Conservation (phyloP, 192 early-diverging fungal genomes). For the Entomortierella beljakovae region DNA sequence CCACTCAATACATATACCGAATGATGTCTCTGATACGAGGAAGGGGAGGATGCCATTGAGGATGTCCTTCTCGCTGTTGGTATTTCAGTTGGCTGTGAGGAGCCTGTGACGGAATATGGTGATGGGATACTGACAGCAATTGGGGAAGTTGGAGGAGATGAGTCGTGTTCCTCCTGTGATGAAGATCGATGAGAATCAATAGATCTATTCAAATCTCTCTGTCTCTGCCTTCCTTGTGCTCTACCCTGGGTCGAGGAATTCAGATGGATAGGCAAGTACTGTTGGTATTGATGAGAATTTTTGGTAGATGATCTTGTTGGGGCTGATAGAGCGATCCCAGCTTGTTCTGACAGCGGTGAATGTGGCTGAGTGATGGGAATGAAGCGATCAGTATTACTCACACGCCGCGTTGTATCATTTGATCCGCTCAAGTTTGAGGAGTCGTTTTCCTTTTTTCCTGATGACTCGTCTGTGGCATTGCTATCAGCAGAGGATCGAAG, state of each 20-base stretch:
- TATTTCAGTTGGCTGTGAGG: constrained; percentile 33
- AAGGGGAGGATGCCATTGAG: constrained; percentile 46
- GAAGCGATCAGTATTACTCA: constrained; percentile 6
- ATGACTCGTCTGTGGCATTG: constrained; percentile 5
- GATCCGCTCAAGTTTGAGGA: not conserved
- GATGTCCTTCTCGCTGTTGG: constrained; percentile 35
- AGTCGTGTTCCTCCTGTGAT: constrained; percentile 42
- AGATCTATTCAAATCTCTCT: constrained; percentile 31
- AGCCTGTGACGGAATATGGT: constrained; percentile 17
- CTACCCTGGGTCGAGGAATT: constrained; percentile 10
- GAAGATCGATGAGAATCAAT: constrained; percentile 42
- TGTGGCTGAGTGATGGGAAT: constrained; percentile 19
- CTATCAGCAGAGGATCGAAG: constrained; percentile 31
- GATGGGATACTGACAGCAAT: constrained; percentile 36
- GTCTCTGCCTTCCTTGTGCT: constrained; percentile 19
- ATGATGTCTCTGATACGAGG: constrained; percentile 49
- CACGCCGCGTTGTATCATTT: not conserved
- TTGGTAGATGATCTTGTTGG: constrained; percentile 27
- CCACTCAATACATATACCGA: constrained; percentile 49
- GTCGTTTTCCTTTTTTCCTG: not conserved
- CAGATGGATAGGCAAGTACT: constrained; percentile 10
- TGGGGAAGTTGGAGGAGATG: constrained; percentile 41
- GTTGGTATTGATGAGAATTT: constrained; percentile 20
- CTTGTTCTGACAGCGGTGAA: constrained; percentile 15
- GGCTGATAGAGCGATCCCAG: constrained; percentile 19